These are phyloP conservation scores for Yarrowia yakushimensis DNA, from an alignment of 805 yeast species.

Conservation along the genomic window DNA sequence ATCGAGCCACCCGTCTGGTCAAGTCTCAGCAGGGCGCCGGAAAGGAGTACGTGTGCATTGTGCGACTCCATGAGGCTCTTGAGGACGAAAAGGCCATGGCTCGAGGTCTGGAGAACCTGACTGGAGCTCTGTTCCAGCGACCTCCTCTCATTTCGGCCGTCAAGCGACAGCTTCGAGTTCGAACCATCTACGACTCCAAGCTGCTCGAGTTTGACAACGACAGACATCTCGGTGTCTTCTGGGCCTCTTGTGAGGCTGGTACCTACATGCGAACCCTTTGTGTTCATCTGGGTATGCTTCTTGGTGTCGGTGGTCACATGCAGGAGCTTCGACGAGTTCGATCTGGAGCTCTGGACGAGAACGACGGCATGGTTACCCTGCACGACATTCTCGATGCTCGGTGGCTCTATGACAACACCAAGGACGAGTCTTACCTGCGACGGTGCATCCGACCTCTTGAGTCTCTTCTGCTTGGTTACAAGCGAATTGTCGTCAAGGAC, in stretches of 20 bases:
- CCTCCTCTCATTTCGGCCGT: conserved; percentile 99
- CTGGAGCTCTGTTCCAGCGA: conserved; percentile 98
- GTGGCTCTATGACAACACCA: conserved; percentile 93
- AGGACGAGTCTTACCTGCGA: conserved; percentile 94
- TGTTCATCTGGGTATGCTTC: conserved; percentile 96
- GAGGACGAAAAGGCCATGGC: conserved; percentile 86
- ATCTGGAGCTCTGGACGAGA: conserved; percentile 91
- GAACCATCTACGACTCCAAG: conserved; percentile 95
- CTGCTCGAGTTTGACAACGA: conserved; percentile 94
- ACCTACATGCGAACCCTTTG: conserved; percentile 99
- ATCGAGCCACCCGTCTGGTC: conserved; percentile 95
- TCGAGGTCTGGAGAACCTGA: conserved; percentile 83
- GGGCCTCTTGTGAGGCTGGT: conserved; percentile 99
- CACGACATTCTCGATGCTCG: conserved; percentile 98
- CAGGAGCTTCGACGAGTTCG: conserved; percentile 99
- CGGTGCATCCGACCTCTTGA: conserved; percentile 93
- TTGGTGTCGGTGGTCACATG: conserved; percentile 99
- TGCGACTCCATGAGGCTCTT: conserved; percentile 89
- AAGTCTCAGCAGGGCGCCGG: conserved; percentile 99
- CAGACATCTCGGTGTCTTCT: conserved; percentile 94
- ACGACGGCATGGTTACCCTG: conserved; percentile 86
- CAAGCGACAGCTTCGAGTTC: conserved; percentile 96
- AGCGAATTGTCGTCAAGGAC: conserved; percentile 91
- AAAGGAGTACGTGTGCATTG: conserved; percentile 98
- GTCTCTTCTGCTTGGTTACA: conserved; percentile 87